Percentiles rank a stretch among this genome's conserved stretches.
Conservation (phyloP, 352 stramenopile species). For the Phytophthora podocarpi region DNA sequence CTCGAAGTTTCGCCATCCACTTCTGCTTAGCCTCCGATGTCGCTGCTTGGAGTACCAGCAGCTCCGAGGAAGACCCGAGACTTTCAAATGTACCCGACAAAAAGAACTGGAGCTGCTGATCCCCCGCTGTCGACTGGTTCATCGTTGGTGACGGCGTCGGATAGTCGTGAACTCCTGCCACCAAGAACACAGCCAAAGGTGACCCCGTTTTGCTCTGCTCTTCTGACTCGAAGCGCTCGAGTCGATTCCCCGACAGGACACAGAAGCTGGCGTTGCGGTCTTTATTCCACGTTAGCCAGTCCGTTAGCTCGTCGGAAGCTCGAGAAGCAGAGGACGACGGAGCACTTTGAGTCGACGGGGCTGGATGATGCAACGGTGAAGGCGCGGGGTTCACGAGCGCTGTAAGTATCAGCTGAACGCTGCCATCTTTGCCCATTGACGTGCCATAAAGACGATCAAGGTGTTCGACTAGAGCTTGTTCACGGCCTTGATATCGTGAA, state of each 20-base stretch:
- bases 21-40: slow-evolving; percentile 51
- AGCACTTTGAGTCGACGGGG: slow-evolving; percentile 5
- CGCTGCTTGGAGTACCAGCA: slow-evolving; percentile 43
- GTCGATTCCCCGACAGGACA: slow-evolving; percentile 56
- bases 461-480: slow-evolving; percentile 60
- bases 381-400: slow-evolving; percentile 7
- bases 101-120: slow-evolving; percentile 33
- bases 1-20: slow-evolving; percentile 65
- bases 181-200: slow-evolving; percentile 41
- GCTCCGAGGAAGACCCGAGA: slow-evolving; percentile 1
- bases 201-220: slow-evolving; percentile 45
- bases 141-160: slow-evolving; percentile 36
- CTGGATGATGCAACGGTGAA: background rate
- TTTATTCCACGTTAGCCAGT: slow-evolving; percentile 49
- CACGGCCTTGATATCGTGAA: slow-evolving; percentile 51
- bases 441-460: slow-evolving; percentile 77
- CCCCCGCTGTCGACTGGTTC: slow-evolving; percentile 11
- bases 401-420: slow-evolving; percentile 38
- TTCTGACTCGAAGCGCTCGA: slow-evolving; percentile 53
- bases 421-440: slow-evolving; percentile 34
- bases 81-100: slow-evolving; percentile 25
- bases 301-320: slow-evolving; percentile 10
- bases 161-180: slow-evolving; percentile 55
- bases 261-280: slow-evolving; percentile 40
- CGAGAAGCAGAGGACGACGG: slow-evolving; percentile 37